Percentiles rank a stretch among this genome's conserved stretches.
These are phyloP conservation scores for Naumovozyma castellii DNA, from an alignment of 805 yeast genomes.

Conservation along the genomic window DNA sequence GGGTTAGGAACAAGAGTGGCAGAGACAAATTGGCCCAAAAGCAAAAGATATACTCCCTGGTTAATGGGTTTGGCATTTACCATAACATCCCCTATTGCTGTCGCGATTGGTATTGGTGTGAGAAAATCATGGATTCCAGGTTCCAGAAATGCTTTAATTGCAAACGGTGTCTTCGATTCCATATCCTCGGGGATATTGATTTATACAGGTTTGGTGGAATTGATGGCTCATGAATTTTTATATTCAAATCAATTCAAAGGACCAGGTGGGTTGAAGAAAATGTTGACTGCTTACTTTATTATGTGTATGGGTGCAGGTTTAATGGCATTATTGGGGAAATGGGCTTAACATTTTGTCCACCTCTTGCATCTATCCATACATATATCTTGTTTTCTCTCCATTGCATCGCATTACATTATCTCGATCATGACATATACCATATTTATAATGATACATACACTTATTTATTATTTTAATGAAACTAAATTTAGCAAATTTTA, in stretches of 20 bases:
- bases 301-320: constrained; percentile 52
- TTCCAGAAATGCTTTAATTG: constrained; percentile 48
- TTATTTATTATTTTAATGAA: not conserved
- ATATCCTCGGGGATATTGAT: constrained; percentile 70
- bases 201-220: constrained; percentile 69
- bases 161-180: constrained; percentile 67
- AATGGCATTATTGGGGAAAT: constrained; percentile 67
- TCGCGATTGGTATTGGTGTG: constrained; percentile 72
- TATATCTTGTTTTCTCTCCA: no score
- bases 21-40: constrained; percentile 41
- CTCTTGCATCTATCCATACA: not conserved
- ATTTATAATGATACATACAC: not conserved
- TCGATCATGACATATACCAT: not conserved
- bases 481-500: no score
- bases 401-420: not conserved
- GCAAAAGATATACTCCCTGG: constrained; percentile 46
- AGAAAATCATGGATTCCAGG: constrained; percentile 52
- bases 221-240: constrained; percentile 65
- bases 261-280: constrained; percentile 40
- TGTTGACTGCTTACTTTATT: constrained; percentile 36
- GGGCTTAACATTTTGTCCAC: constrained; percentile 65
- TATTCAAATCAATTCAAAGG: constrained; percentile 56
- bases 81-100: constrained; percentile 61
- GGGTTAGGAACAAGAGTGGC: constrained; percentile 77
- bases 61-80: constrained; percentile 42